Base-by-base conservation (phyloP, 1,284 basidiomycete species). In the Cystobasidium sp. region DNA sequence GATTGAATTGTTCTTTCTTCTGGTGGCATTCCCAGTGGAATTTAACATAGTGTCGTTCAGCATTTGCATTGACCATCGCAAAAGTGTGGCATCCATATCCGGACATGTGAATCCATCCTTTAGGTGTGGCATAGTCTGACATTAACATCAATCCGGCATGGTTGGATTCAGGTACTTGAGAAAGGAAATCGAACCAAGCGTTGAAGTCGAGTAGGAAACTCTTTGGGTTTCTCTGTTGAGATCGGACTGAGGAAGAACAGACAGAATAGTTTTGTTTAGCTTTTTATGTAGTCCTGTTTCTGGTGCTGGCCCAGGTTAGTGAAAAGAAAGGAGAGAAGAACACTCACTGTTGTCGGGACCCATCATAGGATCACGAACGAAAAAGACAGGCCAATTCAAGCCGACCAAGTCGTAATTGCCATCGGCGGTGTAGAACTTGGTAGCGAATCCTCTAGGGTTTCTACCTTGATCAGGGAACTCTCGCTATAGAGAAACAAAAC, bases 371-470 rank as follows among this genome's bases (percentile, higher is more conserved):
- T 90, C 89, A 74, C 77, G 76, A 39, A 94, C 90, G 84, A 93
- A 93, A 84, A 94, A 94, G 31, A 92, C 88, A 0, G 91, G 90
- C 49, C 92, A 83, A 77, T 84, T 82, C 78, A 90, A 90, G 18
- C 88, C 90, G 65, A 92, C 91, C 46, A 93, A 82, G 79, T 94
- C 92, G 89, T 89, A 92, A 77, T 91, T 92, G 3, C 89, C 90
- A 78, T 90, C 88, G 1, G 88, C 81, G 0, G 92, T 93, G 81
- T 93, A 93, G 79, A 94, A 88, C 80, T 92, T 89, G 70, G 86
- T 84, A 0, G 92, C 91, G 78, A 94, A 94, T 0, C 92, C 92
- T 77, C 92, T 88, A 16, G 75, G 90, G 79, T 94, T 92, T 55
- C 92, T 87, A 24, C 90, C 91, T 37, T 89, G 90, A 77, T 91